Conservation (phyloP, 1,284 basidiomycete species). For the Melampsora larici-populina region DNA sequence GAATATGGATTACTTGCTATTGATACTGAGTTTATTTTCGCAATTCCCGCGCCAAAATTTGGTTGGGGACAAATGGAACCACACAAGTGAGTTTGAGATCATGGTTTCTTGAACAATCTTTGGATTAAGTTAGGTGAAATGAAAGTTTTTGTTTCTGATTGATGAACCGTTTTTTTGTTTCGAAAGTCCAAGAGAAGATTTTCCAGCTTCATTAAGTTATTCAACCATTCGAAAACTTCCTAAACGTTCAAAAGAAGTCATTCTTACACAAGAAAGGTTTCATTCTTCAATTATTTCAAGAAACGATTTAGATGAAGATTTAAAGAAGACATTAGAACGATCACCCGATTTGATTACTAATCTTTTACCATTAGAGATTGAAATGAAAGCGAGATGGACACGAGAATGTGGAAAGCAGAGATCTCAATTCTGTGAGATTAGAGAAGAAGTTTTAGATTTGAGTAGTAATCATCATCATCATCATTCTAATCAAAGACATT, state of each 20-base stretch:
- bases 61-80: slow-evolving; percentile 29
- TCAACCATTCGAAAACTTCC: not conserved
- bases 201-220: not conserved
- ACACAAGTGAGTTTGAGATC: slow-evolving; percentile 8
- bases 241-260: not conserved
- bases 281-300: not conserved
- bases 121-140: not conserved
- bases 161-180: not conserved
- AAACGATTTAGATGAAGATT: not conserved
- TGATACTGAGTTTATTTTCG: slow-evolving; percentile 11
- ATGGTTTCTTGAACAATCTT: not conserved
- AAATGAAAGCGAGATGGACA: not conserved
- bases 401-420: not conserved
- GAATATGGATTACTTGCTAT: slow-evolving; percentile 28
- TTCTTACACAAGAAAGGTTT: not conserved
- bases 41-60: slow-evolving; percentile 16
- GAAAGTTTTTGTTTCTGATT: not conserved
- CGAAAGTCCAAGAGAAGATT: not conserved
- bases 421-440: not conserved
- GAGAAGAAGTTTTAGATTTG: too few species aligned
- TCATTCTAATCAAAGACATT: too few species aligned
- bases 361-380: not conserved
- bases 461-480: too few species aligned
- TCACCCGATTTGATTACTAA: not conserved
- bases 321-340: not conserved